Evolutionary conservation across 352 stramenopile species (phyloP), one percentile per base, ranked within the genome.

Genomic region (Phytophthora rubi): DNA sequence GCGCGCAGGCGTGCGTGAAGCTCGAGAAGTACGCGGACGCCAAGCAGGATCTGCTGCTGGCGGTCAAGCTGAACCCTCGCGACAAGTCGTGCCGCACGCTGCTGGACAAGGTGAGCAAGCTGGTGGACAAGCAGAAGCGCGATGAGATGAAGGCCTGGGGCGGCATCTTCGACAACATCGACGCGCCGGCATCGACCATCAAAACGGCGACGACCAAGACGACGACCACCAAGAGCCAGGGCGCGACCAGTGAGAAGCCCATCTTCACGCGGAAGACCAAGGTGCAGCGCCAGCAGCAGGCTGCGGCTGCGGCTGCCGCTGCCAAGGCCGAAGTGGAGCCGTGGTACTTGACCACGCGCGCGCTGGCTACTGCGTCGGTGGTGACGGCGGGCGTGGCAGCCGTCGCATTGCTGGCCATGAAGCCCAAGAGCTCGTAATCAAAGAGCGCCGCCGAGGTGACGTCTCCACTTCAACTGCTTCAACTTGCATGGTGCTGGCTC

Each of bases 81-180:
- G 89, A 96, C 71, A 94, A 92, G 70, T 86, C 86, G 32, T 94
- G 86, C 62, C 89, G 89, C 45, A 76, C 72, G 49, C 68, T 96
- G 64, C 73, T 96, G 35, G 85, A 96, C 16, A 76, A 79, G 23
- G 85, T 96, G 59, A 82, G 70, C 42, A 89, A 91, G 76, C 64
- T 88, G 18, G 75, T 94, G 54, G 82, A 81, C 53, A 83, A 94
- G 67, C 84, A 93, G 56, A 93, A 92, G 70, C 79, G 69, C 53
- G 77, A 91, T 51, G 89, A 96, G 61, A 92, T 85, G 66, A 85
- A 93, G 65, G 77, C 82, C 18, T 96, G 89, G 89, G 87, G 89
- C 16, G 86, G 87, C 45, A 92, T 94, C 39, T 90, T 96, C 47
- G 82, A 90, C 53, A 90, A 77, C 53, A 60, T 81, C 45, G 73